A percentile compares a stretch with the other conserved stretches of the same genome.
Conservation (phyloP, 257 asterid genomes). For the Jaltomata sinuosa region DNA sequence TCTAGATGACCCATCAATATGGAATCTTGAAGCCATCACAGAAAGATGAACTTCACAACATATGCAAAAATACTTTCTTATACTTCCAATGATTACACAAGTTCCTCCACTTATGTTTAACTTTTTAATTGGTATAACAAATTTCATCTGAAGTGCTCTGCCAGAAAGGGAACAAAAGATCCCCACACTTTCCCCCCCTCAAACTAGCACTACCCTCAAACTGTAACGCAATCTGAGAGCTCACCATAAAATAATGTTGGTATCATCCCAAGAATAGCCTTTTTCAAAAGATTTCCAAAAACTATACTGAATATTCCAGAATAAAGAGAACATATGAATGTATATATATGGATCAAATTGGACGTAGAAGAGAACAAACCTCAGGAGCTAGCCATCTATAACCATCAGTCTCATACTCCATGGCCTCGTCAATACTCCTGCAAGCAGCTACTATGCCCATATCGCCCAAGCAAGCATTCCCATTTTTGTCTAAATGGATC, state of each 20-base stretch:
- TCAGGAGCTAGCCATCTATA: slow-evolving; percentile 99
- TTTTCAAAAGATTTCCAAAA: neutral
- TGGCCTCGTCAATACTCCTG: slow-evolving; percentile 74
- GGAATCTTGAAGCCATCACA: neutral
- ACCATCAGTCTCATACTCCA: slow-evolving; percentile 98
- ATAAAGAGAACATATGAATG: neutral
- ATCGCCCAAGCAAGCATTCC: slow-evolving; percentile 91
- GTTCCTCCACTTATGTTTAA: neutral
- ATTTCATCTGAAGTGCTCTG: neutral
- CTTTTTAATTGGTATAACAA: neutral
- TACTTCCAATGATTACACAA: neutral
- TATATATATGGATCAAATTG: neutral
- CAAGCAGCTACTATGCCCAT: slow-evolving; percentile 92
- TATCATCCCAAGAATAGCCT: neutral
- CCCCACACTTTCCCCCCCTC: neutral
- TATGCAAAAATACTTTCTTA: neutral
- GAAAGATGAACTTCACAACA: neutral
- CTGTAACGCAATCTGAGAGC: neutral
- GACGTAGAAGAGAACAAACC: slow-evolving; percentile 38
- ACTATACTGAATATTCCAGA: neutral
- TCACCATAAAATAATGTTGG: neutral
- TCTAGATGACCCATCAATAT: neutral
- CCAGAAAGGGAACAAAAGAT: neutral
- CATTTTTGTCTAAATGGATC: slow-evolving; percentile 72
- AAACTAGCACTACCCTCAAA: neutral